Evolutionary conservation across 345 rosid genomes (phyloP), one percentile per base, ranked within the genome.

Genomic region (Aurinia saxatilis): DNA sequence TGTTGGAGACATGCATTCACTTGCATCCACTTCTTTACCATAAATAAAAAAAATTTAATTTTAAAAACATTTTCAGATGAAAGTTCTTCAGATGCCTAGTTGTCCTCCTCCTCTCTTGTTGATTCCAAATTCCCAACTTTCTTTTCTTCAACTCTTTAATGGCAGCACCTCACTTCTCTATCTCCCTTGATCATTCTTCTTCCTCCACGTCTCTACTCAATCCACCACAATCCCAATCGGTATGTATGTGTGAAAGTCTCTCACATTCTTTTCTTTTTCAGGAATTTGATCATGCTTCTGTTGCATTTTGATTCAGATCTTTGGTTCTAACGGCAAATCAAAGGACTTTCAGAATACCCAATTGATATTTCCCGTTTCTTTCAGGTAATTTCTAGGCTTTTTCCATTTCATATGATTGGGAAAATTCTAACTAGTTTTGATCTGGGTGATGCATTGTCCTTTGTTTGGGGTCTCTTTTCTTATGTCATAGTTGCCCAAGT

Each of bases 1-100:
- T 82, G 73, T 80, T 75, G 84, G 84, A 79, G 77, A 49, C 42
- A 51, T 31, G 54, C 74, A 67, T 44, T 37, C 63, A 56, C 19
- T 46, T 13, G 2, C 65, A 38, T 62, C 68, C 63, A 71, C 59
- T 31, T 70, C 74, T 61, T 61, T 63, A 6, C 47, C 16, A 13
- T 41, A 8, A 41, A 39, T 42, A 25, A 44, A 21, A 5, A 8
- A 15, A 23, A n/a, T 31, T 39, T 10, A 44, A 60, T 59, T 36
- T n/a, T 27, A 2, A 27, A n/a, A n/a, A n/a, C n/a, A n/a, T n/a
- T n/a, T n/a, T n/a, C 47, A 23, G 53, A 63, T 40, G 69, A 70
- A 21, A 1, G 34, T 41, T 55, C 45, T 61, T 62, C 19, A 30
- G 68, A 63, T 70, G 58, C 74, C 35, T 48, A 62, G 46, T 71